phyloP scores from a whole-genome alignment of 2,329 filamentous ascomycete species.

The Calonectria montana region DNA sequence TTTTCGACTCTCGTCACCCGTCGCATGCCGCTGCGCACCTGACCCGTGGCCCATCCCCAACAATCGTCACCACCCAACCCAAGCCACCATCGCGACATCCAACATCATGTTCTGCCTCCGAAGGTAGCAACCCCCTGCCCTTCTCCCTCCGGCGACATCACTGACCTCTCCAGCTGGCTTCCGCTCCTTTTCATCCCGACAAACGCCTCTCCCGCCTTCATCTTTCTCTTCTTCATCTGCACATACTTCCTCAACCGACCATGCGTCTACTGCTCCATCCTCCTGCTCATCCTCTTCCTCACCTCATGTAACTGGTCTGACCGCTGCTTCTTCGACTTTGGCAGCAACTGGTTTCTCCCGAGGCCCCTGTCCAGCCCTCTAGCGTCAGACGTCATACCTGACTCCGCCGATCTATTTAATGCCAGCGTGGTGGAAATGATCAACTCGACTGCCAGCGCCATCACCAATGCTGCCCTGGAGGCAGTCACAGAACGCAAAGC shows the following conservation, averaged over 20 bases:
- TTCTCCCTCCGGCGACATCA: not conserved
- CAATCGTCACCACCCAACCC: slow-evolving; percentile 18
- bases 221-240: slow-evolving; percentile 89
- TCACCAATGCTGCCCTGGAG: slow-evolving; percentile 76
- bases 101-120: slow-evolving; percentile 70
- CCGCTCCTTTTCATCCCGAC: slow-evolving; percentile 90
- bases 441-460: slow-evolving; percentile 76
- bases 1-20: not conserved
- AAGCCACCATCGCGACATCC: slow-evolving; percentile 22
- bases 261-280: slow-evolving; percentile 96
- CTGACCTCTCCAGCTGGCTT: slow-evolving; percentile 72
- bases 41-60: slow-evolving; percentile 15
- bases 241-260: slow-evolving; percentile 97
- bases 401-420: slow-evolving; percentile 54
- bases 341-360: slow-evolving; percentile 93
- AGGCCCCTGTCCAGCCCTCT: slow-evolving; percentile 57
- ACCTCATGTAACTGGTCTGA: slow-evolving; percentile 92
- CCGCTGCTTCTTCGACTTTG: slow-evolving; percentile 92
- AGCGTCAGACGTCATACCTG: slow-evolving; percentile 36
- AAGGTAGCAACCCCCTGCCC: slow-evolving; percentile 56
- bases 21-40: slow-evolving; percentile 25
- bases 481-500: slow-evolving; percentile 65
- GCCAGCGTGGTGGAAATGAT: slow-evolving; percentile 65
- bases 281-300: slow-evolving; percentile 93
- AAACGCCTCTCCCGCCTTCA: slow-evolving; percentile 86